These are phyloP conservation scores for Colletotrichum tropicale DNA, from an alignment of 2,329 filamentous ascomycete species.

Conservation along the genomic window DNA sequence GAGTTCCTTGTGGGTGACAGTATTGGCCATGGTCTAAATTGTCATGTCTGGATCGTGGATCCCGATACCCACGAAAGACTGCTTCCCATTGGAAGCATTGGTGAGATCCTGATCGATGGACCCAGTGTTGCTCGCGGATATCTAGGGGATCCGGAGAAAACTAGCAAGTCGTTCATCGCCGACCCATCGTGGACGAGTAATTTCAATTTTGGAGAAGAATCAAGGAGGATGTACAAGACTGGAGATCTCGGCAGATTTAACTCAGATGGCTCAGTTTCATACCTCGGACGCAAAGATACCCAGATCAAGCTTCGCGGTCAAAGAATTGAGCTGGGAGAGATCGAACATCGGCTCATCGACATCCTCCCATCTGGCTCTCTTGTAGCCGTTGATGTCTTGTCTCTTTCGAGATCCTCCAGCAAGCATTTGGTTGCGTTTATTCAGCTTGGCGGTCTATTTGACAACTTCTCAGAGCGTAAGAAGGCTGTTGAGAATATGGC, in stretches of 20 bases:
- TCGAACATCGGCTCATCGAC: conserved; percentile 27
- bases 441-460: not conserved
- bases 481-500: not conserved
- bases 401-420: not conserved
- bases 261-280: not conserved
- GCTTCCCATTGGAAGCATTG: conserved; percentile 25
- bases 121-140: conserved; percentile 26
- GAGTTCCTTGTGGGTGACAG: not conserved
- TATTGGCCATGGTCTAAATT: conserved; percentile 5
- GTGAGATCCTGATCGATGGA: conserved; percentile 32
- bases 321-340: conserved; percentile 34
- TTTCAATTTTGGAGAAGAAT: not conserved
- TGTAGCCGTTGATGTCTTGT: not conserved
- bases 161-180: not conserved
- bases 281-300: conserved; percentile 28
- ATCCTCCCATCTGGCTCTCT: not conserved
- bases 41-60: conserved; percentile 28
- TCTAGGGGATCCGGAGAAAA: not conserved
- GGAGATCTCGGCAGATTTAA: conserved; percentile 13
- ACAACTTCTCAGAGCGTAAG: not conserved
- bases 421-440: conserved; percentile 10
- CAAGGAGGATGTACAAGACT: conserved; percentile 15
- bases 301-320: conserved; percentile 39
- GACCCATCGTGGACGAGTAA: not conserved
- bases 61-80: conserved; percentile 24